Evolutionary conservation across 805 yeast genomes (phyloP).

Genomic region (Candida argentea): DNA sequence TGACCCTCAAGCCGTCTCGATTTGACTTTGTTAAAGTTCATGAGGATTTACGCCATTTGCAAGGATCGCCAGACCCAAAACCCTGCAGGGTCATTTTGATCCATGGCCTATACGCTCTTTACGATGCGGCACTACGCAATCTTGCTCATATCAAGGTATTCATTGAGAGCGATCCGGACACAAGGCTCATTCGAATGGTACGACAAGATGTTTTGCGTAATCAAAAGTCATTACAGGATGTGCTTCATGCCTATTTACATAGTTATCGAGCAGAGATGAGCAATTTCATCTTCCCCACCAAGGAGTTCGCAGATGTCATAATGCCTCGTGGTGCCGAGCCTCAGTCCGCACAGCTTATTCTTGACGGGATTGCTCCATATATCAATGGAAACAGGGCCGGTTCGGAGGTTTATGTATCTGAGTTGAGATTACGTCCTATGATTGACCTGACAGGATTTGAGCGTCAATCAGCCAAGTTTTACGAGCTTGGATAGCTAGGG

Average conservation of each 20-base stretch:
- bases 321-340: constrained; percentile 61
- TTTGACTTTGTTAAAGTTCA: constrained; percentile 25
- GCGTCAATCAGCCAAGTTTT: constrained; percentile 32
- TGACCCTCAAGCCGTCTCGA: constrained; percentile 31
- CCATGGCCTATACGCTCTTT: constrained; percentile 75
- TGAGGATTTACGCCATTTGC: constrained; percentile 7
- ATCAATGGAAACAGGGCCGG: constrained; percentile 6
- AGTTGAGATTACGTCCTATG: constrained; percentile 13
- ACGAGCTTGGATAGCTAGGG: no score
- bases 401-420: constrained; percentile 14
- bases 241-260: constrained; percentile 40
- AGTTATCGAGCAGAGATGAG: constrained; percentile 57
- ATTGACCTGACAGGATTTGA: constrained; percentile 25
- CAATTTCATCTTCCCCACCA: constrained; percentile 57
- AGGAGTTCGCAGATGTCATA: constrained; percentile 63
- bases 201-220: constrained; percentile 26
- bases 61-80: constrained; percentile 10
- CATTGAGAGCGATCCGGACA: constrained; percentile 78
- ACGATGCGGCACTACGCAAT: constrained; percentile 44
- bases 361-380: constrained; percentile 43
- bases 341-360: constrained; percentile 46
- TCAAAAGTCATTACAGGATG: constrained; percentile 17
- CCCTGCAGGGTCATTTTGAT: constrained; percentile 32
- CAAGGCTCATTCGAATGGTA: constrained; percentile 74
- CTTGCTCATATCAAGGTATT: constrained; percentile 60